Base-by-base conservation (phyloP, 192 early-diverging fungal genomes). In the Gigaspora rosea region DNA sequence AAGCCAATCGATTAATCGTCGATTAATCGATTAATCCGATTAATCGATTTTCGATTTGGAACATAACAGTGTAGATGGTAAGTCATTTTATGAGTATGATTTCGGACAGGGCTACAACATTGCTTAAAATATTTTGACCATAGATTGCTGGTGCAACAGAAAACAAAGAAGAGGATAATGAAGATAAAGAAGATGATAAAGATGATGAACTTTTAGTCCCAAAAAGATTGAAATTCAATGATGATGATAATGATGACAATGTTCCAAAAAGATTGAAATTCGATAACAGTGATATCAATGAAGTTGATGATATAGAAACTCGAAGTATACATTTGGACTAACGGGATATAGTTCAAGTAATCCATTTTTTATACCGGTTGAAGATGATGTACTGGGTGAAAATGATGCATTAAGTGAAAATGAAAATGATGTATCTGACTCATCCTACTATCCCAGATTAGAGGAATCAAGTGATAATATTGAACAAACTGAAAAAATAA, bases 201-300 rank as follows among this genome's bases (percentile, higher is more conserved):
- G 35, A 64, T 36, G 22, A 64, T 64, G 22, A 64, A 64, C 62
- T 2, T 64, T 64, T 64, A 64, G 61, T 62, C 2, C 20, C 62
- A 64, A 64, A 64, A 64, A 27, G 11, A 64, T 64, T 15, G 4
- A 64, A 64, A 64, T 64, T 64, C 11, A n/a, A n/a, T n/a, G n/a
- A n/a, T n/a, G n/a, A n/a, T n/a, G n/a, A n/a, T n/a, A n/a, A n/a
- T n/a, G n/a, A n/a, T n/a, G n/a, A n/a, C n/a, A n/a, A n/a, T n/a
- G n/a, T n/a, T 62, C 20, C 62, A 64, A 64, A 64, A 64, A 27
- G 11, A 64, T 64, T 15, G 4, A 64, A 64, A 64, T 64, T 64
- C 11, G 20, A 64, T 64, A 36, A 64, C 2, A 64, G 62, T 64
- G 11, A 64, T 64, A 22, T 64, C 11, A 27, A 64, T 22, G 11